Base-by-base conservation (phyloP, 2,329 filamentous ascomycete species). In the Ophiostoma quercus region DNA sequence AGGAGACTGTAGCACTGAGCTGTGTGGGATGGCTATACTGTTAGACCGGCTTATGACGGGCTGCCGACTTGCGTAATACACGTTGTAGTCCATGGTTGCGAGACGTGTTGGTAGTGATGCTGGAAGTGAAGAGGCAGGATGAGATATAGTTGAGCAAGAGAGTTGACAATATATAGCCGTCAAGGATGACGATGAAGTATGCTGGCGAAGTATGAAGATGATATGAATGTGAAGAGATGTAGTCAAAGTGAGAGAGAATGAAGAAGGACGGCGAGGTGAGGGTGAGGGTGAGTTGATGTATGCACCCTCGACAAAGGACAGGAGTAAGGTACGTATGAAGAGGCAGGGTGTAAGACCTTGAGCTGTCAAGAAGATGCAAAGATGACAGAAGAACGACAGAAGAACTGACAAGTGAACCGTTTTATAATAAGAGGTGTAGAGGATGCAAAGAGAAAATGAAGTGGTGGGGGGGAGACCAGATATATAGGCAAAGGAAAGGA, bases 341-440 rank as follows among this genome's bases (percentile, higher is more conserved):
- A n/a, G 57, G 22, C 8, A 32, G 32, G 16, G 25, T 25, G 51
- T 57, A 57, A 57, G 51, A 57, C n/a, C 22, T 57, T 62, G 57
- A 62, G 12, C 57, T 62, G 57, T 62, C 25, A 62, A 62, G 57
- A 62, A 62, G 57, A 62, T 14, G 25, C n/a, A 57, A 57, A 25
- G 51, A 57, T n/a, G 51, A 32, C 22, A 32, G 25, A 62, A 62
- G 57, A 62, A 62, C 51, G 51, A 32, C 22, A 32, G 25, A 62
- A 62, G 57, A 62, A 62, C 57, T 62, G 57, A 62, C 57, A 62
- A 62, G 57, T 62, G 57, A 62, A 19, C 12, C 57, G 25, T 62
- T 62, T 32, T 16, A 62, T 16, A n/a, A 62, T 16, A 32, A 25
- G 6, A 62, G 5, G 51, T 57, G 25, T 32, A 32, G 57, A 32